Base-by-base conservation (phyloP, 352 stramenopile species). In the Pythium vanterpoolii region DNA sequence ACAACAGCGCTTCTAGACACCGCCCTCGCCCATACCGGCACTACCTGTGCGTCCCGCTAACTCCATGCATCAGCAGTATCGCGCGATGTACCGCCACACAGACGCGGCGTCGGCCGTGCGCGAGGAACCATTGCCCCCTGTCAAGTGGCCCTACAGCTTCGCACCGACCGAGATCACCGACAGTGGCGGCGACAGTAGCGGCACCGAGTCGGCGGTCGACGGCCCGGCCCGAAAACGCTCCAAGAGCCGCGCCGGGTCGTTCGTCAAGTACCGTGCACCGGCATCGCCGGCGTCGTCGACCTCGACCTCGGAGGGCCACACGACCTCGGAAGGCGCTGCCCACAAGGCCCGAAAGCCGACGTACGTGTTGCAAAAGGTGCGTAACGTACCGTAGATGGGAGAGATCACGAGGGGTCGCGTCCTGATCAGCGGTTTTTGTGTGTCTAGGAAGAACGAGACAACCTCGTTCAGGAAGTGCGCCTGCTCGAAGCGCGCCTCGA, bases 341-440 rank as follows among this genome's bases (percentile, higher is more conserved):
- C 19, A 8, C 39, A 68, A 59, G 42, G 21, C 38, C 1, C 53
- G 55, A 16, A 67, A 67, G 31, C 51, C 60, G 1, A 67, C 60
- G 27, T 67, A 67, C 49, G 33, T 58, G 43, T 45, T 62, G n/a
- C 60, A 67, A 46, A 67, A 67, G 60, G 60, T 67, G 8, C 10
- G 52, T 11, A 52, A n/a, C 21, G 34, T 51, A 18, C 0, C 4
- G 39, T 5, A 44, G 19, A 42, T 0, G 14, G 4, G 3, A 14
- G 33, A 10, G 23, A 46, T 43, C 21, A 40, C 18, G 40, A 18
- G 40, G 21, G 18, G n/a, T n/a, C n/a, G n/a, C n/a, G n/a, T n/a
- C n/a, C n/a, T n/a, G n/a, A n/a, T n/a, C n/a, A n/a, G n/a, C n/a
- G n/a, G n/a, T n/a, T n/a, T 44, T 33, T 48, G n/a, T 26, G 1